A percentile compares a stretch with the other conserved stretches of the same genome.
These are phyloP conservation scores for Termitomyces bulborhizus DNA, from an alignment of 768 basidiomycete genomes.

Conservation along the genomic window DNA sequence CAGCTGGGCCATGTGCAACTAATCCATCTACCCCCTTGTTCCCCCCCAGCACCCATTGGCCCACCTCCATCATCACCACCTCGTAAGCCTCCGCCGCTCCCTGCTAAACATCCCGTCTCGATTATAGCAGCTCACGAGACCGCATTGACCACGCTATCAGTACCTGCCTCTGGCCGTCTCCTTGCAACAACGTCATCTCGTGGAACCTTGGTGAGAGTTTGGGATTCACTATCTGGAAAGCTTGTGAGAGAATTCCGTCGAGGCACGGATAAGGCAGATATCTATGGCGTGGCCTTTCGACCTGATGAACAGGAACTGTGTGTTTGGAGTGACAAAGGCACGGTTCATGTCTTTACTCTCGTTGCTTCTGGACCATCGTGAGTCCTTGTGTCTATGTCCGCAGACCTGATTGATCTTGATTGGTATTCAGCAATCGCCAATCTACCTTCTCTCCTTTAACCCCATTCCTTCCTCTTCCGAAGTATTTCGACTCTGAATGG, in stretches of 20 bases:
- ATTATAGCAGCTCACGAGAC: constrained; percentile 83
- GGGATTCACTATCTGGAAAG: constrained; percentile 71
- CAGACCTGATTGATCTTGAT: not conserved
- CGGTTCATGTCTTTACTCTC: constrained; percentile 84
- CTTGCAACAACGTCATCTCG: constrained; percentile 80
- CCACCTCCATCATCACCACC: constrained; percentile 49
- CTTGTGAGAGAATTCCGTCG: constrained; percentile 76
- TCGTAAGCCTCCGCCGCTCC: constrained; percentile 49
- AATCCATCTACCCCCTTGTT: constrained; percentile 78
- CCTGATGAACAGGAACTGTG: constrained; percentile 82
- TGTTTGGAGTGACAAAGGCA: constrained; percentile 95
- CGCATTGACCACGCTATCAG: constrained; percentile 70
- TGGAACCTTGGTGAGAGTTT: constrained; percentile 84
- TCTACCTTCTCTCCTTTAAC: constrained; percentile 77
- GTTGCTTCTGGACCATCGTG: constrained; percentile 59
- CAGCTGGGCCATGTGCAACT: constrained; percentile 88
- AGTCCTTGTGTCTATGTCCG: constrained; percentile 19
- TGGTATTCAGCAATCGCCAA: constrained; percentile 62
- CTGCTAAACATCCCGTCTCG: constrained; percentile 61
- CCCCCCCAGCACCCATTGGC: constrained; percentile 47
- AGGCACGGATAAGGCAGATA: constrained; percentile 86
- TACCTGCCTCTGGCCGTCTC: constrained; percentile 70
- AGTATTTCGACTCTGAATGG: constrained; percentile 95
- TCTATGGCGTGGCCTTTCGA: constrained; percentile 85
- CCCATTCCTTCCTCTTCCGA: constrained; percentile 77